These are phyloP conservation scores for Cadophora gregata DNA, from an alignment of 2,329 filamentous ascomycete species.

Conservation along the genomic window DNA sequence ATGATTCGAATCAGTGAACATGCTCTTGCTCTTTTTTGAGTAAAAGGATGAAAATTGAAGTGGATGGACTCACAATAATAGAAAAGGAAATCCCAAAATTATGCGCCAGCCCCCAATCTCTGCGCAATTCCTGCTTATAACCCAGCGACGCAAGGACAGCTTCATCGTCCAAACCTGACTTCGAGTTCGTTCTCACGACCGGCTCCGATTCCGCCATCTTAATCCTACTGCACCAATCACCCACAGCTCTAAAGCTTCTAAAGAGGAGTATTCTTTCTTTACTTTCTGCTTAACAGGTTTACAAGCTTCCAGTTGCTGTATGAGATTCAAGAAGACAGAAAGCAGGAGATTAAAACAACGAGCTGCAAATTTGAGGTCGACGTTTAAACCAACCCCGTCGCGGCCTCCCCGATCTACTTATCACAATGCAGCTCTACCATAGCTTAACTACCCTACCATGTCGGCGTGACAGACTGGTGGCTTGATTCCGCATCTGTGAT, in stretches of 20 bases:
- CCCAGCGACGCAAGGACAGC: conserved; percentile 60
- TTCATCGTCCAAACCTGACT: conserved; percentile 49
- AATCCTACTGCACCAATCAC: neutral
- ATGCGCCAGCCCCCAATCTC: conserved; percentile 63
- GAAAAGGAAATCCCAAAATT: conserved; percentile 68
- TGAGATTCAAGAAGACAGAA: too few species aligned
- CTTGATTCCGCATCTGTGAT: too few species aligned
- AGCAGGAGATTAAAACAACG: neutral
- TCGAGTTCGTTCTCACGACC: conserved; percentile 18
- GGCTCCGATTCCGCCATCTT: conserved; percentile 9
- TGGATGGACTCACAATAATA: conserved; percentile 56
- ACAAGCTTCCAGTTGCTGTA: too few species aligned
- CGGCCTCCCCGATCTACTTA: conserved; percentile 4
- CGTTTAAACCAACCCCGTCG: neutral
- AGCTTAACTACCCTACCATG: too few species aligned
- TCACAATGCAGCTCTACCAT: neutral
- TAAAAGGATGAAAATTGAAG: too few species aligned
- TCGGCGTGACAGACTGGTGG: too few species aligned
- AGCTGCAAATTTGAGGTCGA: neutral
- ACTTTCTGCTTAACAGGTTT: neutral
- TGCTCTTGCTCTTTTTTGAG: too few species aligned
- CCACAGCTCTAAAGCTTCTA: neutral
- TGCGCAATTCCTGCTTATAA: conserved; percentile 63
- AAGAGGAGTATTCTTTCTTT: too few species aligned
- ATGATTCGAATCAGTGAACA: conserved; percentile 13